Percentiles rank a stretch among this genome's conserved stretches.
Conservation (phyloP, 2,329 filamentous ascomycete species). For the Ascochyta rabiei region DNA sequence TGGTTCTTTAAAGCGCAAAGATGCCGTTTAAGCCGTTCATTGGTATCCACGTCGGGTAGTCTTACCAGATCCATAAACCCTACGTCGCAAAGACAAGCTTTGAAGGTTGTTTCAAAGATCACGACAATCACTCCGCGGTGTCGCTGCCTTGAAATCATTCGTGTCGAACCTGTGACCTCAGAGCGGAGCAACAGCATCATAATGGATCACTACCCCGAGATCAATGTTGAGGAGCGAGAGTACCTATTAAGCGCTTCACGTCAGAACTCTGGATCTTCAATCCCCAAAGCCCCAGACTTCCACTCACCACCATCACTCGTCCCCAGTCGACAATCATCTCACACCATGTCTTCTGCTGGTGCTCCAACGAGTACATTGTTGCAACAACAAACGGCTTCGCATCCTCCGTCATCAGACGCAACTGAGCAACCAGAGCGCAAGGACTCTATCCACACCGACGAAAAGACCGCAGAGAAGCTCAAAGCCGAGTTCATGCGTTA, state of each 20-base stretch:
- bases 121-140: constrained; percentile 3
- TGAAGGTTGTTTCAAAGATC: neutral
- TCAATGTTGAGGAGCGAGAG: constrained; percentile 29
- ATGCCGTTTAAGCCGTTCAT: neutral
- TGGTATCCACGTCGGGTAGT: neutral
- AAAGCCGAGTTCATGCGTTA: constrained; percentile 28
- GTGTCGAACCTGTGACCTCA: constrained; percentile 9
- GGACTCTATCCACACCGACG: constrained; percentile 18
- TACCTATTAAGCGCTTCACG: constrained; percentile 22
- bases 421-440: constrained; percentile 10
- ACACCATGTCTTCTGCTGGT: constrained; percentile 6
- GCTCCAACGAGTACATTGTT: neutral
- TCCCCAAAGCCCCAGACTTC: constrained; percentile 15
- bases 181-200: constrained; percentile 14
- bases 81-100: neutral
- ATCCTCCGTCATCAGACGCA: constrained; percentile 12
- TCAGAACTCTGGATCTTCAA: constrained; percentile 26
- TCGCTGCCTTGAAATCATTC: constrained; percentile 3
- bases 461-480: constrained; percentile 13
- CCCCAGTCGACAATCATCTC: constrained; percentile 12
- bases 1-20: constrained; percentile 1
- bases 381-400: constrained; percentile 1
- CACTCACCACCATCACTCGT: constrained; percentile 11
- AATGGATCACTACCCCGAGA: constrained; percentile 34
- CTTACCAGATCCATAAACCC: constrained; percentile 3